Conservation (phyloP, 805 yeast species). For the Monosporozyma siamensis region DNA sequence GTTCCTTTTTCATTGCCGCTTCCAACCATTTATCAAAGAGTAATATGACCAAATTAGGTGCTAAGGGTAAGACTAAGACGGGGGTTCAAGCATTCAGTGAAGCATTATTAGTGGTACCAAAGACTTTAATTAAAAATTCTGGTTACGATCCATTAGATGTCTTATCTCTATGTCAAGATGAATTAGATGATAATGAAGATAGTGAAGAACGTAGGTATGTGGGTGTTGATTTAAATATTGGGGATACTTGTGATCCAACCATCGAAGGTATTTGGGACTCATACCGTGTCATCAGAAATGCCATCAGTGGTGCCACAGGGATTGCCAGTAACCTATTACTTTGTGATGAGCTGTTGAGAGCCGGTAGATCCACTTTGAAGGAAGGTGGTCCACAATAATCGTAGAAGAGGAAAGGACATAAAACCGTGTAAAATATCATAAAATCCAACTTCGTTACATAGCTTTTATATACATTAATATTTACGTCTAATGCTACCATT, state of each 20-base stretch:
- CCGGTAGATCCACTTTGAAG: constrained; percentile 89
- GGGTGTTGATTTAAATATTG: constrained; percentile 83
- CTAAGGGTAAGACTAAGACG: constrained; percentile 77
- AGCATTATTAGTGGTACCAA: constrained; percentile 83
- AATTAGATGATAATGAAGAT: constrained; percentile 25
- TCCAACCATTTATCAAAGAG: constrained; percentile 49
- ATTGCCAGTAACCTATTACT: constrained; percentile 85
- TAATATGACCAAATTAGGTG: constrained; percentile 44
- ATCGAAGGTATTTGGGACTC: constrained; percentile 96
- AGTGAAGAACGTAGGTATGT: constrained; percentile 65
- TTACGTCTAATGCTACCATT: too few species aligned
- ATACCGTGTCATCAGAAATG: constrained; percentile 87
- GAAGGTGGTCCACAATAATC: constrained; percentile 34
- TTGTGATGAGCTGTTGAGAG: constrained; percentile 93
- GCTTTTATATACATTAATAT: too few species aligned
- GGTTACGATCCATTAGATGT: constrained; percentile 92
- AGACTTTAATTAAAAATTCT: constrained; percentile 83
- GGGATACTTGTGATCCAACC: constrained; percentile 93
- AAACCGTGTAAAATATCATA: constrained; percentile 1
- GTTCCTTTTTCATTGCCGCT: constrained; percentile 85
- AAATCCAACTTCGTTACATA: too few species aligned
- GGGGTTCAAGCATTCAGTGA: constrained; percentile 94
- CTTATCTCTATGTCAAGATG: constrained; percentile 78
- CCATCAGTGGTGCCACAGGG: constrained; percentile 84
- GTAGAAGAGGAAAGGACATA: too few species aligned